These are phyloP conservation scores for Alternaria sp. DNA, from an alignment of 2,329 filamentous ascomycete genomes.

Conservation along the genomic window DNA sequence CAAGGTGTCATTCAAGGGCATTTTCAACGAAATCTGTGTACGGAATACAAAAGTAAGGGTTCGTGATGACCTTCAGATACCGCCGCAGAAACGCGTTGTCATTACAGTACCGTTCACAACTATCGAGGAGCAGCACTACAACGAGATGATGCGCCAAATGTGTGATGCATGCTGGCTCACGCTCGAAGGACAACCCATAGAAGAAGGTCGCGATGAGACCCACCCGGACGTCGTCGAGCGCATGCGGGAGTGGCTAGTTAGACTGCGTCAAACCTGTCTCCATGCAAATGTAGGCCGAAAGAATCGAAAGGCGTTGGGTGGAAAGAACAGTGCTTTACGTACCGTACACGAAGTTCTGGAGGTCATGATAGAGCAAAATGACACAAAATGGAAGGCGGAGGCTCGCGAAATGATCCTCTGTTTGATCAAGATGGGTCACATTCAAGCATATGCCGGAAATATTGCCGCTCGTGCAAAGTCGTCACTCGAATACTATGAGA, in stretches of 20 bases:
- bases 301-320: slow-evolving; percentile 69
- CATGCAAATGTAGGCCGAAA: slow-evolving; percentile 81
- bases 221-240: slow-evolving; percentile 65
- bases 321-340: slow-evolving; percentile 71
- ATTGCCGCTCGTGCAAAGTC: slow-evolving; percentile 63
- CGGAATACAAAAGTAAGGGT: slow-evolving; percentile 87
- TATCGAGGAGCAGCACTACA: slow-evolving; percentile 90
- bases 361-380: slow-evolving; percentile 89
- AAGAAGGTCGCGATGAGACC: slow-evolving; percentile 70
- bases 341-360: slow-evolving; percentile 88
- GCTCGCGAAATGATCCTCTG: slow-evolving; percentile 71
- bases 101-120: slow-evolving; percentile 90
- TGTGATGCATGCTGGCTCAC: slow-evolving; percentile 73
- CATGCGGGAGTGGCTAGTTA: slow-evolving; percentile 82
- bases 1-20: slow-evolving; percentile 68
- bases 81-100: slow-evolving; percentile 83
- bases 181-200: slow-evolving; percentile 67
- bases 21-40: slow-evolving; percentile 77
- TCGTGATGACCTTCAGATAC: slow-evolving; percentile 78
- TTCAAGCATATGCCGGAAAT: slow-evolving; percentile 77
- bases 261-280: slow-evolving; percentile 81
- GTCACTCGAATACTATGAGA: slow-evolving; percentile 75
- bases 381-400: slow-evolving; percentile 70
- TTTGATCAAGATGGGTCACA: slow-evolving; percentile 75
- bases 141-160: slow-evolving; percentile 77